Evolutionary conservation across 192 early-diverging fungal genomes (phyloP), one percentile per base, ranked within the genome.

Genomic region (Coemansia sp.): DNA sequence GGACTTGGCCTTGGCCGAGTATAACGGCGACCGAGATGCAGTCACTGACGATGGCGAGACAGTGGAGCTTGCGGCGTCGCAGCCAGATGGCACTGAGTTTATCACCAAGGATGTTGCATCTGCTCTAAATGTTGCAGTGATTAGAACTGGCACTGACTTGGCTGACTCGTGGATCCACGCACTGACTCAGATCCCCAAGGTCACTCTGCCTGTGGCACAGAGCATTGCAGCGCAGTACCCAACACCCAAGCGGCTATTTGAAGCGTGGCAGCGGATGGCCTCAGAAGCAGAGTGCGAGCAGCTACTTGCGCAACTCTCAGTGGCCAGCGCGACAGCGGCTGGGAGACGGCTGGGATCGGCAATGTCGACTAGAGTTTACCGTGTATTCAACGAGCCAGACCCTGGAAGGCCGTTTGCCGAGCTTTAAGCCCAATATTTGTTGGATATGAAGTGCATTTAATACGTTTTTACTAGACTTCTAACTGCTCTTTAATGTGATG

Each of bases 111-210:
- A 79, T 4, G 69, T 74, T 11, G 56, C 21, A 0, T 2, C 48
- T 3, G 40, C 65, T 2, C 43, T 80, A 45, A 57, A 51, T 14
- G 68, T 55, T 10, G 64, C 71, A 5, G 46, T 45, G 20, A 62
- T 80, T n/a, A 35, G 66, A 39, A 60, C 70, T 7, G 77, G 77
- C 13, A 28, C 73, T 7, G 66, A 74, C 42, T 51, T 80, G 43
- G 13, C 45, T 9, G 72, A 74, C 37, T 65, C 77, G 46, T 80
- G 77, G 77, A 56, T 61, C 10, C 61, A 58, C 9, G 66, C 70
- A 37, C 62, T 80, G 46, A 50, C 77, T 9, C 72, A 69, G 69
- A 80, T 80, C 9, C 77, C 77, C 8, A 71, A 71, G 55, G 73
- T 80, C 37, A 74, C 73, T 5, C 46, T 23, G 20, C 65, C 69